Evolutionary conservation across 2,329 filamentous ascomycete genomes (phyloP), one percentile per base, ranked within the genome.

Genomic region (Neurospora sp.): DNA sequence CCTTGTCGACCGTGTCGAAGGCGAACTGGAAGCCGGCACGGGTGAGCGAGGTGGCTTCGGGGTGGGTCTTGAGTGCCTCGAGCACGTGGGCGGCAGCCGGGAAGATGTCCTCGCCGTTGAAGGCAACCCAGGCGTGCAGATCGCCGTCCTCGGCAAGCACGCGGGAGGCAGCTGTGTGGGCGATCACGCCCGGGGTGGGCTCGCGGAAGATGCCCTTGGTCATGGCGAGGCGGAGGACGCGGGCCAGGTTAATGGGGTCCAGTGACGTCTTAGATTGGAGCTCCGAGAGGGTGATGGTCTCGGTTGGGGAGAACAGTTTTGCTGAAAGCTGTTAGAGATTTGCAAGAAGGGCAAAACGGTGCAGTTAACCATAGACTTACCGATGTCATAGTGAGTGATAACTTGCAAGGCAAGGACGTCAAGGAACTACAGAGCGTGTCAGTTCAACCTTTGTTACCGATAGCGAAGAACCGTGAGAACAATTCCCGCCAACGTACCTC

Each of bases 151-250:
- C 80, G 12, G 82, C 83, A 0, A 89, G 80, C 23, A 84, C 76
- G 4, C 81, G 82, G 1, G 86, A 88, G 1, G 82, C 81, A 1
- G 85, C 83, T 1, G 85, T 88, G 75, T 89, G 88, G 8, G 82
- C 83, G 71, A 89, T 82, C 2, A 81, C 71, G 1, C 84, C 83
- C 0, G 84, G 83, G 5, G 76, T 76, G 0, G 83, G 82, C 73
- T 89, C 87, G 62, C 78, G 75, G 77, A 89, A 88, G 70, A 89
- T 81, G 11, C 81, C 79, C 72, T 83, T 85, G 12, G 86, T 88
- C 82, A 88, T 88, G 46, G 83, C 85, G 75, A 88, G 83, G 8
- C 87, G 84, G 37, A 87, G 77, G 6, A 85, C 78, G 66, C 85
- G 83, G 12, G 82, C 81, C 19, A 87, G 79, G 74, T 86, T 86